Conservation (phyloP, 2,329 filamentous ascomycete species). For the Cercospora janseana region DNA sequence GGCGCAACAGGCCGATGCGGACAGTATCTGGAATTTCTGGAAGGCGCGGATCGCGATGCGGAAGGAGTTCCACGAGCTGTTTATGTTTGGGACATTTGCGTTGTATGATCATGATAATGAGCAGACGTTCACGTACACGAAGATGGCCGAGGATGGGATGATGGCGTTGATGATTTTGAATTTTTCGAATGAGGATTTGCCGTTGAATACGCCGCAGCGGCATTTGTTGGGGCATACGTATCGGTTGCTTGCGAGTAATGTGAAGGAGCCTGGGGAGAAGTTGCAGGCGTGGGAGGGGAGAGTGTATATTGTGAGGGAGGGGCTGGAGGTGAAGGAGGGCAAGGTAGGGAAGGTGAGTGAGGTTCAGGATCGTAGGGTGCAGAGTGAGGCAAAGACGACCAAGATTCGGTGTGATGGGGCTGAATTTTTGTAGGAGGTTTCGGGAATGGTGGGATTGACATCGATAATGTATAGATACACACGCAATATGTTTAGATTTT, state of each 20-base stretch:
- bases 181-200: conserved; percentile 35
- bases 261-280: conserved; percentile 24
- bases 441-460: not conserved
- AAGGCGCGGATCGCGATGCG: conserved; percentile 50
- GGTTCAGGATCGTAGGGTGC: conserved; percentile 15
- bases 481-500: too few species aligned
- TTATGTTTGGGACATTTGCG: conserved; percentile 66
- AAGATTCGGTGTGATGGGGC: not conserved
- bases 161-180: conserved; percentile 41
- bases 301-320: conserved; percentile 36
- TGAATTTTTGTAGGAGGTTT: not conserved
- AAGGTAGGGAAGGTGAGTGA: conserved; percentile 14
- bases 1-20: conserved; percentile 48
- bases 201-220: conserved; percentile 27
- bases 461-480: too few species aligned
- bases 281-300: conserved; percentile 41
- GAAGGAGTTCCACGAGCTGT: conserved; percentile 60
- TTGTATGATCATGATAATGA: conserved; percentile 53
- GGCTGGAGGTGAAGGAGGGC: conserved; percentile 1
- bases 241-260: conserved; percentile 48
- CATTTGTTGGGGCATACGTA: conserved; percentile 26
- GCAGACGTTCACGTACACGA: conserved; percentile 53
- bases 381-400: not conserved
- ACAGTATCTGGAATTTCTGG: conserved; percentile 63
- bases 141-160: conserved; percentile 33